Conservation (phyloP, 1,284 basidiomycete genomes). For the Psilocybe mexicana region DNA sequence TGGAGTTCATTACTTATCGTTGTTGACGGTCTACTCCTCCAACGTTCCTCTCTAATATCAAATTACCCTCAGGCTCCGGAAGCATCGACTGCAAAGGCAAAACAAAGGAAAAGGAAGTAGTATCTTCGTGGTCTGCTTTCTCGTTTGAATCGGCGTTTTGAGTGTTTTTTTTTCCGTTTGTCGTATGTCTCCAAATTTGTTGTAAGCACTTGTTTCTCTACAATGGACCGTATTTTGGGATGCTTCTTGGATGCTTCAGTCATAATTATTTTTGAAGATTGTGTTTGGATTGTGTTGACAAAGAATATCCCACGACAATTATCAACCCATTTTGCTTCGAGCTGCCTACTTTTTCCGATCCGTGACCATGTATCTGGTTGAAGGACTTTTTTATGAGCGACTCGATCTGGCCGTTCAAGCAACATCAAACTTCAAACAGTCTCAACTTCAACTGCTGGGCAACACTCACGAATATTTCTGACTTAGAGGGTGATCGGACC, state of each 20-base stretch:
- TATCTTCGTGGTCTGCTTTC: not conserved
- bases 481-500: not conserved
- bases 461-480: too few relatives aligned
- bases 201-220: not conserved
- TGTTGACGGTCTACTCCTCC: not conserved
- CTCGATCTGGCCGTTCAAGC: too few relatives aligned
- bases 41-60: not conserved
- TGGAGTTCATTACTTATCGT: not conserved
- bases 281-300: not conserved
- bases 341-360: too few relatives aligned
- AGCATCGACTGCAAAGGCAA: slow-evolving; percentile 1
- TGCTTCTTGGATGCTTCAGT: not conserved
- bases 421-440: too few relatives aligned
- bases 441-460: too few relatives aligned
- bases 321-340: too few relatives aligned
- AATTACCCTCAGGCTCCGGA: not conserved
- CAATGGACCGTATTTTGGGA: not conserved
- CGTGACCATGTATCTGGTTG: too few relatives aligned
- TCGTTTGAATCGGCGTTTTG: not conserved
- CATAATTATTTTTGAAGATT: too few relatives aligned
- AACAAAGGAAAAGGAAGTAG: slow-evolving; percentile 10
- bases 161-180: not conserved
- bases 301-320: not conserved
- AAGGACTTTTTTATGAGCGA: too few relatives aligned
- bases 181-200: not conserved